Conservation (phyloP, 164 flowering plant species). For the Amborella trichopoda region DNA sequence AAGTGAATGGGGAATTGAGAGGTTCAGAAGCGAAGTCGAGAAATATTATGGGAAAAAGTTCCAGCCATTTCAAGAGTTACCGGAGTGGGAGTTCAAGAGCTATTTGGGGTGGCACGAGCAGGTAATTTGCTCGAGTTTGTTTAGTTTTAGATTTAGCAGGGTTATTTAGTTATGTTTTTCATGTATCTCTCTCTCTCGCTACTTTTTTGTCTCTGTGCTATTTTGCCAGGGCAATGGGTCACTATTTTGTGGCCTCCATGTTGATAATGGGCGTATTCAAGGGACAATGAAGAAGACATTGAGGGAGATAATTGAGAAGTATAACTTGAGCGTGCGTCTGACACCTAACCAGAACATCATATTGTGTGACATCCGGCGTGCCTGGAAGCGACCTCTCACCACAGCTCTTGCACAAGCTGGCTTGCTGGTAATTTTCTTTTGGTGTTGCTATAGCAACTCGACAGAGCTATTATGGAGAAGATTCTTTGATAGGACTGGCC, state of each 20-base stretch:
- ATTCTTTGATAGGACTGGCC: too few species aligned
- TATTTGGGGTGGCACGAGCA: constrained; percentile 97
- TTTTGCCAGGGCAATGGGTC: constrained; percentile 67
- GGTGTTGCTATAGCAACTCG: too few species aligned
- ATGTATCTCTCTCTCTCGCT: neutral
- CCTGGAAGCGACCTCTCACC: constrained; percentile 78
- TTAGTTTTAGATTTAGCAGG: too few species aligned
- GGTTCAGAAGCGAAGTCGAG: constrained; percentile 86
- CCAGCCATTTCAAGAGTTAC: constrained; percentile 71
- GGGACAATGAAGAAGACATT: constrained; percentile 75
- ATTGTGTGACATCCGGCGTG: constrained; percentile 61
- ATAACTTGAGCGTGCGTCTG: constrained; percentile 69
- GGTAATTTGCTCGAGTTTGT: too few species aligned
- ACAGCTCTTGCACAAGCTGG: constrained; percentile 87
- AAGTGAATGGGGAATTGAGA: constrained; percentile 91
- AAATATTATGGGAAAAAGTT: constrained; percentile 91
- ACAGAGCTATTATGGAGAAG: too few species aligned
- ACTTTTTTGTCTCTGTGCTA: neutral
- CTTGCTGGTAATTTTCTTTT: constrained; percentile 82
- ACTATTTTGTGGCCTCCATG: constrained; percentile 86
- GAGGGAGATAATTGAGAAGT: constrained; percentile 86
- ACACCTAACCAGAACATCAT: constrained; percentile 94
- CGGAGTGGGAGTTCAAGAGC: constrained; percentile 95
- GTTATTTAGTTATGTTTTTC: neutral
- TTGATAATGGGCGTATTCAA: constrained; percentile 89